Evolutionary conservation across 2,329 filamentous ascomycete species (phyloP).

Genomic region (Lojkania enalia): DNA sequence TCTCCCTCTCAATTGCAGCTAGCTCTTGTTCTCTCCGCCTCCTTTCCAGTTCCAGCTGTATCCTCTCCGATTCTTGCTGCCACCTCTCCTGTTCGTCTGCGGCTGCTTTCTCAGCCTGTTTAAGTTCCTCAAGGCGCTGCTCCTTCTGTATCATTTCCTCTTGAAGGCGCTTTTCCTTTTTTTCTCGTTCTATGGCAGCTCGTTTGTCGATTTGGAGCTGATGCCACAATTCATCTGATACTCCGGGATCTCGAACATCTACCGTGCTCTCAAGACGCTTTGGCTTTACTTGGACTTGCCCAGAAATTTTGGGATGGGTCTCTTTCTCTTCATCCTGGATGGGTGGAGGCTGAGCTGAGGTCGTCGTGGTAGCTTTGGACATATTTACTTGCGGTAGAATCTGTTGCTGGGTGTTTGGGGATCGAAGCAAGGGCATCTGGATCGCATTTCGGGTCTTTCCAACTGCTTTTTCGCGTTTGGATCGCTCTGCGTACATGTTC

Average conservation of each 20-base stretch:
- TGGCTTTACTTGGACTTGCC: background rate
- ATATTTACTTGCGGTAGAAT: conserved; percentile 7
- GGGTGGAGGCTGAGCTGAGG: conserved; percentile 7
- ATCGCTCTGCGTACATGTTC: conserved; percentile 40
- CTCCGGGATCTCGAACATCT: conserved; percentile 56
- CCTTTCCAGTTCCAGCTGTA: conserved; percentile 24
- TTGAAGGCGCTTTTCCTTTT: conserved; percentile 43
- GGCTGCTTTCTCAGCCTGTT: conserved; percentile 34
- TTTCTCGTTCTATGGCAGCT: conserved; percentile 35
- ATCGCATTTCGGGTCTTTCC: conserved; percentile 16
- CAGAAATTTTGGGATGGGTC: background rate
- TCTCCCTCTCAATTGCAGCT: conserved; percentile 45
- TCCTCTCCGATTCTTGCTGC: conserved; percentile 20
- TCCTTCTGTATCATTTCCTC: conserved; percentile 26
- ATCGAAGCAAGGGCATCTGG: background rate
- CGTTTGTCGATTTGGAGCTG: conserved; percentile 59
- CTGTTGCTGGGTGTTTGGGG: conserved; percentile 11
- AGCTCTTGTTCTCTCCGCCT: conserved; percentile 34
- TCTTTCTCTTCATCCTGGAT: background rate
- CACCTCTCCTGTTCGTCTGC: conserved; percentile 30
- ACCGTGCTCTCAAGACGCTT: background rate
- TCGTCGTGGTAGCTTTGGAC: conserved; percentile 9
- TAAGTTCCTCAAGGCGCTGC: conserved; percentile 26
- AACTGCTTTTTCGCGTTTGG: conserved; percentile 21
- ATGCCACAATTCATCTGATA: conserved; percentile 64